Evolutionary conservation across 768 basidiomycete species (phyloP), one percentile per base, ranked within the genome.

Genomic region (Naganishia randhawae): DNA sequence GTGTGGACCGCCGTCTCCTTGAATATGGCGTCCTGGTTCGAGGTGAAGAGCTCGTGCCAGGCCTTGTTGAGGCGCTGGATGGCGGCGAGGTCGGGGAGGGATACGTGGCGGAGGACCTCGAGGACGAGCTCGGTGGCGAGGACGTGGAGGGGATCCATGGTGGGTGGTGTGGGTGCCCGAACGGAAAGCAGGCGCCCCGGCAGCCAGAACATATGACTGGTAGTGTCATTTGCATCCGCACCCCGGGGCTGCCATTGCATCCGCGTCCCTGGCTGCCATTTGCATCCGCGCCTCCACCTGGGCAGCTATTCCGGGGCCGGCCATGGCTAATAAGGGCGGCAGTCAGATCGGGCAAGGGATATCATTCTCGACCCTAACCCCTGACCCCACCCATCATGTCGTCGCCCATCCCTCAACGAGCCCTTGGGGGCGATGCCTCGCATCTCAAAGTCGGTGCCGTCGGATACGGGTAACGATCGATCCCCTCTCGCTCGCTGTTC

Each of bases 391-490:
- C 22, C 37, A 13, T n/a, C 42, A 70, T 70, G 69, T 57, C 69
- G 17, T 51, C 27, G 17, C 31, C 54, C 41, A 67, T 61, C 39
- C 14, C 65, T n/a, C 55, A 61, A 50, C 54, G 65, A 3, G 31
- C 41, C 19, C 65, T 70, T 50, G 69, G 69, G 9, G 67, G 67
- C 2, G 57, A 62, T 42, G 65, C 69, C 19, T 62, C 65, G 7
- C 39, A 66, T 17, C 4, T 70, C 48, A 50, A 66, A 52, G 69
- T 70, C 50, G 69, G 69, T 9, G 65, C 69, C 11, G 63, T 70
- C 55, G 69, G 69, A 53, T 69, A 45, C 52, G 68, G 50, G 32
- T 32, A 14, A n/a, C 35, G 39, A 11, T 7, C 57, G n/a, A n/a
- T 27, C 32, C 14, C 5, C 32, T 50, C 27, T 29, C 19, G 16